Evolutionary conservation across 495 filamentous ascomycete genomes (phyloP).

Genomic region (Penicillium desertorum): DNA sequence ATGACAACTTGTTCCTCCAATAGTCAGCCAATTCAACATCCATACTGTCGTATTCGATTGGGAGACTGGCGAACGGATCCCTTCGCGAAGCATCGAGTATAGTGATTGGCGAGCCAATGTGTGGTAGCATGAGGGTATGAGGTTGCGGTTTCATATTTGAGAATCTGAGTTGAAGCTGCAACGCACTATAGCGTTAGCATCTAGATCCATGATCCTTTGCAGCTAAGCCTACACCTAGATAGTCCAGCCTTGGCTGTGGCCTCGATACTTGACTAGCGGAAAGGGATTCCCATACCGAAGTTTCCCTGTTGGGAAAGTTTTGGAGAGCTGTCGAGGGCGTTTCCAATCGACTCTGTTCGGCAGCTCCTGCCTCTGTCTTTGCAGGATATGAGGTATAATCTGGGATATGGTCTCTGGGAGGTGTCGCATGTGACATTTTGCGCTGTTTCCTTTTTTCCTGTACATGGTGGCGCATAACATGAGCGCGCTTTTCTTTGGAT

Average conservation of each 20-base stretch:
- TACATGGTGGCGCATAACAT: constrained; percentile 53
- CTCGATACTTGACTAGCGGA: neutral
- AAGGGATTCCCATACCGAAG: constrained; percentile 24
- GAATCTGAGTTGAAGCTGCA: constrained; percentile 25
- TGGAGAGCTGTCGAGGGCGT: neutral
- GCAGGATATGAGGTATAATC: constrained; percentile 27
- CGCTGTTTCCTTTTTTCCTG: constrained; percentile 46
- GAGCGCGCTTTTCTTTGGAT: constrained; percentile 47
- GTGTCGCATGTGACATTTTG: constrained; percentile 26
- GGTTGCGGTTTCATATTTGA: constrained; percentile 17
- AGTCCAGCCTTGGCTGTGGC: neutral
- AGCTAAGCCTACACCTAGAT: neutral
- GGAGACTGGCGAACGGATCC: constrained; percentile 38
- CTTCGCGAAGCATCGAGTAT: constrained; percentile 35
- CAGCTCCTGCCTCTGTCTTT: constrained; percentile 18
- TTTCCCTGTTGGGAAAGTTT: constrained; percentile 12
- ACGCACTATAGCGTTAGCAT: constrained; percentile 9
- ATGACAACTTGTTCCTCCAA: constrained; percentile 41
- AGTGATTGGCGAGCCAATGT: constrained; percentile 28
- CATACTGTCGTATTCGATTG: constrained; percentile 20
- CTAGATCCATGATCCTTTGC: neutral
- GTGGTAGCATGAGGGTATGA: constrained; percentile 10
- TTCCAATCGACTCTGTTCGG: constrained; percentile 10
- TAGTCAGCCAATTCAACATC: constrained; percentile 39
- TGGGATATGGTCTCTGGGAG: constrained; percentile 12